Conservation (phyloP, 768 basidiomycete species). For the Kwoniella sp. region DNA sequence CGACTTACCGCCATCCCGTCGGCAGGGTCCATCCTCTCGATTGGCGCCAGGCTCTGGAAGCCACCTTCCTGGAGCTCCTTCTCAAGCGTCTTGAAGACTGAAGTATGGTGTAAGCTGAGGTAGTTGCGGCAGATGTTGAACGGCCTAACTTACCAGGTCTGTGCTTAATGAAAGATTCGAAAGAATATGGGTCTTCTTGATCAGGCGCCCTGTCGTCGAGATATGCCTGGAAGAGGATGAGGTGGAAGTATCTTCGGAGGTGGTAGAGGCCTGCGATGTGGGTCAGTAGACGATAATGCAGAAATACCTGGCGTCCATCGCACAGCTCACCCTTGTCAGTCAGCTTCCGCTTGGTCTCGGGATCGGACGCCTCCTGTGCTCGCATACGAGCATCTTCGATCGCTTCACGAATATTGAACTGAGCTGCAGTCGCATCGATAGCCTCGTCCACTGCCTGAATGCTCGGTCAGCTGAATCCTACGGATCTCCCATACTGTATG, state of each 20-base stretch:
- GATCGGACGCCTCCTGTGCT: slow-evolving; percentile 77
- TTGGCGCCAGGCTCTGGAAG: slow-evolving; percentile 74
- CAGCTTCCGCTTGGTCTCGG: slow-evolving; percentile 67
- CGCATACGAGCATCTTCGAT: slow-evolving; percentile 79
- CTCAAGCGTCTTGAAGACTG: slow-evolving; percentile 93
- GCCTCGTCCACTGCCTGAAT: slow-evolving; percentile 58
- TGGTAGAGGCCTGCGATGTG: slow-evolving; percentile 68
- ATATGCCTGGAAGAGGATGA: slow-evolving; percentile 88
- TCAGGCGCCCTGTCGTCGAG: slow-evolving; percentile 79
- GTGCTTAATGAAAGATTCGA: slow-evolving; percentile 79
- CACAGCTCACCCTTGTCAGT: slow-evolving; percentile 68
- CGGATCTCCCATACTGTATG: slow-evolving; percentile 9
- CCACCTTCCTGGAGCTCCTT: slow-evolving; percentile 83
- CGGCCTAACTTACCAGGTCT: slow-evolving; percentile 68
- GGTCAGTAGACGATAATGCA: slow-evolving; percentile 21
- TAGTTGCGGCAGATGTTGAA: background rate
- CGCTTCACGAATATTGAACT: slow-evolving; percentile 81
- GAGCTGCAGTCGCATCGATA: slow-evolving; percentile 79
- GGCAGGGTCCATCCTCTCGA: slow-evolving; percentile 63
- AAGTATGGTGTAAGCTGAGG: background rate
- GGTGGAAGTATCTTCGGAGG: slow-evolving; percentile 78
- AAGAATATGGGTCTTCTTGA: slow-evolving; percentile 59
- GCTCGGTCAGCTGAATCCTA: background rate
- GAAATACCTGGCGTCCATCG: background rate
- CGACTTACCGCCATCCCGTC: slow-evolving; percentile 51